phyloP scores from a whole-genome alignment of 2,329 filamentous ascomycete species.

The Aureobasidium subglaciale region DNA sequence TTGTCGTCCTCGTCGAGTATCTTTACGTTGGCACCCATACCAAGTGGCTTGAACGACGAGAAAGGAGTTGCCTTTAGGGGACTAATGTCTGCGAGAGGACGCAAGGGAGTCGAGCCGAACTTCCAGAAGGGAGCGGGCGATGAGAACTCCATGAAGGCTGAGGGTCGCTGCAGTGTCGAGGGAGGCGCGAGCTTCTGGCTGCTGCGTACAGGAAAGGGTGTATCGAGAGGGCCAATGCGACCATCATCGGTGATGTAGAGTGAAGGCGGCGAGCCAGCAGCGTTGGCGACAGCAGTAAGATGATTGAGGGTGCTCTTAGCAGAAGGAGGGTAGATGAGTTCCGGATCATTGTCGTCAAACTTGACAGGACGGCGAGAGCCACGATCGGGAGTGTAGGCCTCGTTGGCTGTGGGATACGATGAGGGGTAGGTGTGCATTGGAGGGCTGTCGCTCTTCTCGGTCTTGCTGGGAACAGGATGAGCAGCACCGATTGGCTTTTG shows the following conservation, averaged over 20 bases:
- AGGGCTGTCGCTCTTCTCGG: slow-evolving; percentile 30
- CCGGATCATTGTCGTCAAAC: slow-evolving; percentile 19
- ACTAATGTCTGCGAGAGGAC: slow-evolving; percentile 31
- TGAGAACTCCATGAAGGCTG: slow-evolving; percentile 78
- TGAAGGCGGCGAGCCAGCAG: slow-evolving; percentile 31
- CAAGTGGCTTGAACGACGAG: slow-evolving; percentile 20
- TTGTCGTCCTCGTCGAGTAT: slow-evolving; percentile 20
- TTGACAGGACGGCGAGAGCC: slow-evolving; percentile 38
- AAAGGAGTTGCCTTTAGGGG: slow-evolving; percentile 32
- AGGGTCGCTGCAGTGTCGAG: slow-evolving; percentile 72
- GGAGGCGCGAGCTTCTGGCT: slow-evolving; percentile 66
- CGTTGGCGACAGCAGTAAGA: slow-evolving; percentile 30
- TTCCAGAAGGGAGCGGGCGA: slow-evolving; percentile 86
- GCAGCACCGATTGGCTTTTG: slow-evolving; percentile 12
- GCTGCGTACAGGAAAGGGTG: slow-evolving; percentile 31
- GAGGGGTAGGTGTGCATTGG: slow-evolving; percentile 32
- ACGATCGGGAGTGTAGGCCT: slow-evolving; percentile 49
- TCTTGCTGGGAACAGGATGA: slow-evolving; percentile 17
- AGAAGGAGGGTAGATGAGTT: slow-evolving; percentile 20
- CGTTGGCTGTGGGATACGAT: slow-evolving; percentile 41
- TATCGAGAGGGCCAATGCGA: slow-evolving; percentile 29
- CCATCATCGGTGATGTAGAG: slow-evolving; percentile 32
- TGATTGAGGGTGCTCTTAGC: slow-evolving; percentile 23
- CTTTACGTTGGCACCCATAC: slow-evolving; percentile 20
- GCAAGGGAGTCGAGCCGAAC: slow-evolving; percentile 64